These are phyloP conservation scores for Ophiorrhiza pumila DNA, from an alignment of 257 asterid genomes.

Conservation along the genomic window DNA sequence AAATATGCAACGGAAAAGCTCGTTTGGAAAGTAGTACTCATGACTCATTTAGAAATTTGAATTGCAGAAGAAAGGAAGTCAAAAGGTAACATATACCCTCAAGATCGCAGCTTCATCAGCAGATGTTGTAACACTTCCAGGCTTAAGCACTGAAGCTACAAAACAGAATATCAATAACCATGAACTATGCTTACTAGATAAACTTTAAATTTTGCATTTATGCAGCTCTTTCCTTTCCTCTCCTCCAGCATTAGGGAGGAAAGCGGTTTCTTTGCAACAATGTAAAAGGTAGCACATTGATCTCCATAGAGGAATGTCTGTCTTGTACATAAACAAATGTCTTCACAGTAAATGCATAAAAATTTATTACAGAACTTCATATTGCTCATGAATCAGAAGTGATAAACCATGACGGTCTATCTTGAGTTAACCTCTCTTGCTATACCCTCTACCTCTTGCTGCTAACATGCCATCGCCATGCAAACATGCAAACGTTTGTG, in stretches of 20 bases:
- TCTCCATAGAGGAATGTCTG: background rate
- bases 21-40: background rate
- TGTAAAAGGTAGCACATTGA: background rate
- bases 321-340: background rate
- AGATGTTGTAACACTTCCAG: constrained; percentile 36
- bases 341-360: background rate
- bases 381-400: background rate
- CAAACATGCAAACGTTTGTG: background rate
- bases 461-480: background rate
- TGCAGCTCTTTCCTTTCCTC: background rate
- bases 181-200: background rate
- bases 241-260: background rate
- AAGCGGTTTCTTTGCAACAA: background rate
- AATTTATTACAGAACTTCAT: too few relatives aligned
- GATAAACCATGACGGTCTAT: too few relatives aligned
- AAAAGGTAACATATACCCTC: constrained; percentile 35
- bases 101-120: constrained; percentile 47
- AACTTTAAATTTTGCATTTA: background rate
- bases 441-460: background rate
- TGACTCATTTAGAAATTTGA: background rate
- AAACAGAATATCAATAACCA: background rate
- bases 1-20: background rate
- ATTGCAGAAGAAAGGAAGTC: background rate
- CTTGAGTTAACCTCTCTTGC: background rate
- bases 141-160: constrained; percentile 55